Evolutionary conservation across 352 stramenopile genomes (phyloP), one percentile per base, ranked within the genome.

Genomic region (Peronospora farinosa): DNA sequence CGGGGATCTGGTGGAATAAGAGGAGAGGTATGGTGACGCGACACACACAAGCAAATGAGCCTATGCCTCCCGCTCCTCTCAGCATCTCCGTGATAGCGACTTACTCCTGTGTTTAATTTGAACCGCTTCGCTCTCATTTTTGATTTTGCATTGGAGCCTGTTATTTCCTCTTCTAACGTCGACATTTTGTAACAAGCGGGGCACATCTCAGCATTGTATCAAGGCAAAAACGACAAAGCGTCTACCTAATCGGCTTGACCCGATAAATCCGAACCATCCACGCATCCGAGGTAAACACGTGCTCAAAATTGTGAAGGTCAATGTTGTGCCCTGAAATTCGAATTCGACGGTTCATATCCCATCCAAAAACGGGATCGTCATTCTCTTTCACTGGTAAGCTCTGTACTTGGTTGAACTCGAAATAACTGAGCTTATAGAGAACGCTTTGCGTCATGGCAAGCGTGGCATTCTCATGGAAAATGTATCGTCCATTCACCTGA

Each of bases 231-330:
- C 49, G 16, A 33, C 23, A 23, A 47, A 15, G 47, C 36, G 19
- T 65, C 40, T 86, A 73, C 31, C 60, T 23, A 7, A 43, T 47
- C 12, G 45, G 61, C 46, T 86, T 89, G 27, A 89, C 67, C 4
- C 65, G 69, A 57, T 83, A 98, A 65, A 97, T 97, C 36, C 92
- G 82, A 33, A 97, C 85, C 40, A 96, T 95, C 89, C 92, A 97
- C 40, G 84, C 77, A 31, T 96, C 78, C 11, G 80, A 95, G 9
- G 86, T 97, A 57, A 96, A 98, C 0, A 84, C 86, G 57, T 96
- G 78, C 56, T 96, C 87, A 36, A 97, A 83, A 60, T 95, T 72
- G 33, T 74, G 72, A 28, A 97, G 65, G 6, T 60, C 55, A 45
- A 96, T 92, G 23, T 78, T 57, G 45, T 70, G 69, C 28, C 71